Conservation (phyloP, 306 rosid species). For the Casuarina equisetifolia region DNA sequence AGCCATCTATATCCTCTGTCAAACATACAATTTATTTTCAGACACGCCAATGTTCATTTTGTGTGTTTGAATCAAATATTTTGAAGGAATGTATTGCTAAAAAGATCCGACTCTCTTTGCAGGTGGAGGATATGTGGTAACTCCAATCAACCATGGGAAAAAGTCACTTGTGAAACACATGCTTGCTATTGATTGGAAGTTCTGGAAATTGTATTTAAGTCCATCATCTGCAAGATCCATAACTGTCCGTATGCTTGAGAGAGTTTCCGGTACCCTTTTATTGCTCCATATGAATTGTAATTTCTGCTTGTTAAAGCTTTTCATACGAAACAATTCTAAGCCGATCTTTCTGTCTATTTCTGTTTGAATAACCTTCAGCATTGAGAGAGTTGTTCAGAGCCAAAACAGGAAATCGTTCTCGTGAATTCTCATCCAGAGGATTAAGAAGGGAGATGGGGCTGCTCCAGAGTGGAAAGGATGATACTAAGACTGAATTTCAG, state of each 20-base stretch:
- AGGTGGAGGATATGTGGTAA: conserved; percentile 94
- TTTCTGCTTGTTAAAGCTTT: neutral
- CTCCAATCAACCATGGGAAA: conserved; percentile 72
- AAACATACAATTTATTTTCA: conserved; percentile 3
- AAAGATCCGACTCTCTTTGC: neutral
- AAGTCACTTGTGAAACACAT: conserved; percentile 79
- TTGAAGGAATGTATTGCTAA: neutral
- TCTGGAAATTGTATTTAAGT: conserved; percentile 66
- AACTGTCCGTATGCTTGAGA: conserved; percentile 80
- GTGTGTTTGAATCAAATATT: neutral
- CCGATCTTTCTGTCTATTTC: neutral
- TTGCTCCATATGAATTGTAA: conserved; percentile 11
- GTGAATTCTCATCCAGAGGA: conserved; percentile 47
- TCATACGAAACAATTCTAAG: neutral
- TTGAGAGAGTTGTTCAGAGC: conserved; percentile 67
- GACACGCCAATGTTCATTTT: neutral
- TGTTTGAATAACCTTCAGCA: conserved; percentile 43
- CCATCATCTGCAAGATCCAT: conserved; percentile 65
- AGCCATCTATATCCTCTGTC: neutral
- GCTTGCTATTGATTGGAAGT: conserved; percentile 94
- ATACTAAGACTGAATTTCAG: conserved; percentile 40
- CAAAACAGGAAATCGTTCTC: conserved; percentile 37
- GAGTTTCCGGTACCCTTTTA: conserved; percentile 59
- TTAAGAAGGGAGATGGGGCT: conserved; percentile 39
- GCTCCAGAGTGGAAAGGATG: conserved; percentile 39